These are phyloP conservation scores for Paramecium bursaria DNA, from an alignment of 73 alveolate species.

Conservation along the genomic window DNA sequence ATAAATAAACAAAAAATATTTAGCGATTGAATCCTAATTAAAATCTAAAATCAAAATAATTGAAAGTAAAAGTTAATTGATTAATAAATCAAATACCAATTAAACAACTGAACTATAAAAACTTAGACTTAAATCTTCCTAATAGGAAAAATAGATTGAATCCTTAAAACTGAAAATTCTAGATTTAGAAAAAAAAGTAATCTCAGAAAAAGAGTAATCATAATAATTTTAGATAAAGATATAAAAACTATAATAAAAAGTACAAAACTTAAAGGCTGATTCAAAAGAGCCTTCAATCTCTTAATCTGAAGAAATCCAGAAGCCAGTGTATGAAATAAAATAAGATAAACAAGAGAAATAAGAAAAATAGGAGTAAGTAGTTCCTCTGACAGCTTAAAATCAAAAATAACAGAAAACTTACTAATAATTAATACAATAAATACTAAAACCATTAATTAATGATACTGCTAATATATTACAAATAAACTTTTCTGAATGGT, in stretches of 20 bases:
- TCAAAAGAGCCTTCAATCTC: neutral
- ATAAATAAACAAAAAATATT: conserved; percentile 20
- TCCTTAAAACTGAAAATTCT: conserved; percentile 4
- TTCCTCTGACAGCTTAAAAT: neutral
- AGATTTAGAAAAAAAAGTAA: conserved; percentile 39
- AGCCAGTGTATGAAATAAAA: neutral
- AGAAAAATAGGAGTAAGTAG: neutral
- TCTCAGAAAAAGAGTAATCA: conserved; percentile 22
- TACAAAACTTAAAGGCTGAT: neutral
- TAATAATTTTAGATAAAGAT: neutral
- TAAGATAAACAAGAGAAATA: neutral
- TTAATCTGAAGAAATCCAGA: neutral
- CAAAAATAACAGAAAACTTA: conserved; percentile 10
- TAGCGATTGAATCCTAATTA: conserved; percentile 16
- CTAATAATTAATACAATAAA: conserved; percentile 2
- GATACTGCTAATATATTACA: neutral
- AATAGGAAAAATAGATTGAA: conserved; percentile 32
- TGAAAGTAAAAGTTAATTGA: conserved; percentile 16
- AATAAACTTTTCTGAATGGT: neutral
- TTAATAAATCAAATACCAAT: neutral
- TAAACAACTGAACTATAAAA: conserved; percentile 18
- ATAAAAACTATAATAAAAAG: conserved; percentile 28
- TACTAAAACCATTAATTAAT: neutral
- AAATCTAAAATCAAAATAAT: conserved; percentile 38
- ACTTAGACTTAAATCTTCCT: neutral